A percentile compares a stretch with the other conserved stretches of the same genome.
These are phyloP conservation scores for Penicilliopsis zonata DNA, from an alignment of 495 filamentous ascomycete genomes.

Conservation along the genomic window DNA sequence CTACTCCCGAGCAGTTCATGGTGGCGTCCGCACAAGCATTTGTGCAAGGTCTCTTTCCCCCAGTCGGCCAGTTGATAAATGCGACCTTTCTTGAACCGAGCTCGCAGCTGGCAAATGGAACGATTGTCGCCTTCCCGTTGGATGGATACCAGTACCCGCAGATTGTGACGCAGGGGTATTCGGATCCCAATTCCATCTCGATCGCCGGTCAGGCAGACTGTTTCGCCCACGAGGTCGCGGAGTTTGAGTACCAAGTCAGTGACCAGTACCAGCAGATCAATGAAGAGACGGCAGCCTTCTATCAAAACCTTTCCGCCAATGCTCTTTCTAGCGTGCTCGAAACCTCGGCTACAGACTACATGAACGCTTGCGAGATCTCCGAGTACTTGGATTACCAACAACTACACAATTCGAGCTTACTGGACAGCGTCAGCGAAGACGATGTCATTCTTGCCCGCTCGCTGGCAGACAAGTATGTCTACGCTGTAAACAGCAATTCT, in stretches of 20 bases:
- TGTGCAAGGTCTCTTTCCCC: conserved; percentile 73
- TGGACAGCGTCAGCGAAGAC: conserved; percentile 35
- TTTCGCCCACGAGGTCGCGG: conserved; percentile 23
- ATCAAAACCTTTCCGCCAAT: conserved; percentile 29
- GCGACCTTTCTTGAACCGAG: conserved; percentile 23
- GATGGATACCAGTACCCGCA: conserved; percentile 64
- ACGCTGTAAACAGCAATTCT: conserved; percentile 48
- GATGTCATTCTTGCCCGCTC: conserved; percentile 45
- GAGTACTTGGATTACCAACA: conserved; percentile 64
- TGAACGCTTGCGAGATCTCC: conserved; percentile 48
- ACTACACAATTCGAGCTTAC: conserved; percentile 57
- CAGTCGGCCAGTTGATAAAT: conserved; percentile 31
- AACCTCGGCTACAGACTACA: conserved; percentile 34
- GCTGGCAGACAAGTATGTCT: conserved; percentile 57
- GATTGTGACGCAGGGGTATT: conserved; percentile 36
- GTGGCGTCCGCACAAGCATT: conserved; percentile 59
- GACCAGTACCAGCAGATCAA: conserved; percentile 22
- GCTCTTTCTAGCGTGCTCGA: conserved; percentile 23
- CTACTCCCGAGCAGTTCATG: conserved; percentile 35
- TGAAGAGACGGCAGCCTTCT: conserved; percentile 33
- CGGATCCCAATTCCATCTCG: conserved; percentile 44
- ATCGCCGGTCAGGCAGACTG: conserved; percentile 50
- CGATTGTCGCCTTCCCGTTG: conserved; percentile 43
- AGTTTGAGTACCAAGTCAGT: conserved; percentile 25
- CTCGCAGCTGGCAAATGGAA: conserved; percentile 46